Evolutionary conservation across 306 rosid genomes (phyloP).

Genomic region (Glycine tomentella): DNA sequence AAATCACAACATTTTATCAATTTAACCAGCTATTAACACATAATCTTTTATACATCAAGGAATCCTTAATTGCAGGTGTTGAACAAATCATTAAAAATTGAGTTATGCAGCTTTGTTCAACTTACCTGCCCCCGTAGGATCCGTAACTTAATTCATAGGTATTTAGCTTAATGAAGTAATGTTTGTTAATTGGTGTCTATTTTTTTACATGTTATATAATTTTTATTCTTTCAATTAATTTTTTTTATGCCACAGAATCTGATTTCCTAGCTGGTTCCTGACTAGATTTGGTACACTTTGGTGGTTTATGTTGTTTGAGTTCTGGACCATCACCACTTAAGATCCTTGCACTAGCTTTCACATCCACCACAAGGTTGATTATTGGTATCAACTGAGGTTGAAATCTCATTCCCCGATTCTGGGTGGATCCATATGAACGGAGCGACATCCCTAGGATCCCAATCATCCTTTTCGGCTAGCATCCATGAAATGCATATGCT

Average conservation of each 20-base stretch:
- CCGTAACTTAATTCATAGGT: too few species aligned
- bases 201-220: too few species aligned
- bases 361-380: conserved; percentile 47
- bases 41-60: background rate
- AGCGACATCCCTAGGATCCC: conserved; percentile 78
- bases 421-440: conserved; percentile 84
- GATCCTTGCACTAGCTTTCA: conserved; percentile 50
- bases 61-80: background rate
- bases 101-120: background rate
- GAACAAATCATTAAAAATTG: background rate
- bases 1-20: background rate
- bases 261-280: conserved; percentile 54
- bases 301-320: too few species aligned
- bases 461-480: conserved; percentile 89
- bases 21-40: background rate
- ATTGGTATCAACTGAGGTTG: conserved; percentile 46
- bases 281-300: too few species aligned
- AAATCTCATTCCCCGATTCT: conserved; percentile 61
- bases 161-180: too few species aligned
- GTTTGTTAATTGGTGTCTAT: too few species aligned
- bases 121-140: conserved; percentile 63
- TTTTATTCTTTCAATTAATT: too few species aligned
- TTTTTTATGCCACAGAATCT: conserved; percentile 43
- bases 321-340: conserved; percentile 53
- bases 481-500: conserved; percentile 78